Conservation (phyloP, 768 basidiomycete genomes). For the Kwoniella sp. region DNA sequence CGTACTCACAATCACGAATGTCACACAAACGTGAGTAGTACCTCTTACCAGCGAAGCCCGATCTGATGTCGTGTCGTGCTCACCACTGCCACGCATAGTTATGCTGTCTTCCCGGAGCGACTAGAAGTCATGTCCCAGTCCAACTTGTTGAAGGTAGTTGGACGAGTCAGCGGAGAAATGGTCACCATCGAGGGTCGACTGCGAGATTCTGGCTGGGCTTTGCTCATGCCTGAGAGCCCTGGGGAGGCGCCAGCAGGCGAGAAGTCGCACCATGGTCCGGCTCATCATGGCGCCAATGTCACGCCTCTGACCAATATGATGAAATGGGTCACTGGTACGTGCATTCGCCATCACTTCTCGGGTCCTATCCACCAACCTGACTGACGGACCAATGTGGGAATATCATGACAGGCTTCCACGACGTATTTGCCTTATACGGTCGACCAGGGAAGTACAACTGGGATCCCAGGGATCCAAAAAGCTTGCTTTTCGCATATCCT, state of each 20-base stretch:
- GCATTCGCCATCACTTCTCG: not conserved
- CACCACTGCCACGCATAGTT: no score
- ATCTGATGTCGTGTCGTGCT: no score
- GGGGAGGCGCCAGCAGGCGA: conserved; percentile 29
- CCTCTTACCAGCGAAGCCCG: no score
- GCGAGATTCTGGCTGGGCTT: conserved; percentile 68
- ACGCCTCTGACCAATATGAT: conserved; percentile 79
- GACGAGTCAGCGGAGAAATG: conserved; percentile 74
- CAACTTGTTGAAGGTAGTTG: conserved; percentile 90
- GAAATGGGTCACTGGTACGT: conserved; percentile 83
- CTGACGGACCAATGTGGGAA: conserved; percentile 14
- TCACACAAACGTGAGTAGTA: conserved; percentile 74
- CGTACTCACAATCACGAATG: conserved; percentile 67
- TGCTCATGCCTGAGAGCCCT: conserved; percentile 79
- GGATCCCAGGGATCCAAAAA: conserved; percentile 79
- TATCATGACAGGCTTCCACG: conserved; percentile 82
- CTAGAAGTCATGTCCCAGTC: conserved; percentile 85
- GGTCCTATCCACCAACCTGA: not conserved
- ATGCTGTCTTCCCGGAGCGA: conserved; percentile 94
- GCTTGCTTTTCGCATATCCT: conserved; percentile 93
- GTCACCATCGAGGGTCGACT: conserved; percentile 71
- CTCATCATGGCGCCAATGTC: conserved; percentile 6
- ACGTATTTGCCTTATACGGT: conserved; percentile 85
- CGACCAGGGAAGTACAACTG: conserved; percentile 82
- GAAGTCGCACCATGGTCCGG: conserved; percentile 4